These are phyloP conservation scores for Colletotrichum lini DNA, from an alignment of 2,329 filamentous ascomycete species.

Conservation along the genomic window DNA sequence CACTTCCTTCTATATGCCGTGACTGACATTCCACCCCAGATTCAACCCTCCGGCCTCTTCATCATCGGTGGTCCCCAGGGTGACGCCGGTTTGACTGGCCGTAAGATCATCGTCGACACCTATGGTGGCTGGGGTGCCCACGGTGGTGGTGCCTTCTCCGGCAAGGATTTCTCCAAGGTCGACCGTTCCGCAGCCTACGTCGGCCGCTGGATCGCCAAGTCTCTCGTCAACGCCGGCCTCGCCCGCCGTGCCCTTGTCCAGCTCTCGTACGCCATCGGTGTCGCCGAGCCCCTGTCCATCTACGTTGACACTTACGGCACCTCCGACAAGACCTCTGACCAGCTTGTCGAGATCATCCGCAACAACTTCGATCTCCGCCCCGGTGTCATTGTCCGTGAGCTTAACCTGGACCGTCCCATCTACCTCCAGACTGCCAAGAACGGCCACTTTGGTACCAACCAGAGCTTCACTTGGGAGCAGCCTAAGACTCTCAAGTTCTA, in stretches of 20 bases:
- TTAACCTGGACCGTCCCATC: constrained; percentile 95
- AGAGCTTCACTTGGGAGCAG: constrained; percentile 98
- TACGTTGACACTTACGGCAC: constrained; percentile 99
- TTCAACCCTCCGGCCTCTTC: constrained; percentile 98
- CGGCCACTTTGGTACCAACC: constrained; percentile 98
- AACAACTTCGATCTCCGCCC: constrained; percentile 98
- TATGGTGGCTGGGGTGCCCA: constrained; percentile 99
- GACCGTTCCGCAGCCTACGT: constrained; percentile 98
- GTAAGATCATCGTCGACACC: constrained; percentile 99
- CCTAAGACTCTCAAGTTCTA: constrained; percentile 96
- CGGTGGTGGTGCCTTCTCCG: constrained; percentile 99
- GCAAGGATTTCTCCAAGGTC: constrained; percentile 99
- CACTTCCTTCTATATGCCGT: constrained; percentile 20
- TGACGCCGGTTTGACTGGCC: constrained; percentile 97
- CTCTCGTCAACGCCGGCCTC: constrained; percentile 88
- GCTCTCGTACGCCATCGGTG: constrained; percentile 99
- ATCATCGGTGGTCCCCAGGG: constrained; percentile 99
- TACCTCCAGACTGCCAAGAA: constrained; percentile 99
- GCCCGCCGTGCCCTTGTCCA: constrained; percentile 95
- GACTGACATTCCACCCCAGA: constrained; percentile 61
- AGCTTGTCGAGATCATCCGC: constrained; percentile 95
- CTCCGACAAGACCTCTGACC: constrained; percentile 87
- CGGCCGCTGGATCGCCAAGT: constrained; percentile 99
- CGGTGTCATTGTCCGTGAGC: constrained; percentile 98
- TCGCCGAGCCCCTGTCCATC: constrained; percentile 96